Evolutionary conservation across 768 basidiomycete species (phyloP), one percentile per base, ranked within the genome.

Genomic region (Fibroporia radiculosa): DNA sequence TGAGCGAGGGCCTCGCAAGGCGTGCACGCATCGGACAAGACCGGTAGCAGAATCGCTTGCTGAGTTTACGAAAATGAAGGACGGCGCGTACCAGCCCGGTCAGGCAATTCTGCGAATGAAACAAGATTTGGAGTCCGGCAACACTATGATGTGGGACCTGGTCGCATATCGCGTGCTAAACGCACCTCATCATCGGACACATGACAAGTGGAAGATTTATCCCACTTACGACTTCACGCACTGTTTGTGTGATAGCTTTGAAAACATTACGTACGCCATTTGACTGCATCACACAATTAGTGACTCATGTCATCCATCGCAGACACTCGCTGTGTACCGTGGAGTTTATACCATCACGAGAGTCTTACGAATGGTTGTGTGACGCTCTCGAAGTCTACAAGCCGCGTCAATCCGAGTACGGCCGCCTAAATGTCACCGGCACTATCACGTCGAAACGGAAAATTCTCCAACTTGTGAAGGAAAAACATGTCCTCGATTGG

Each of bases 61-160:
- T 3, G 93, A 96, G 60, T 98, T 99, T 56, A 79, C 87, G 65
- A 80, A 74, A 46, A 99, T 99, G 96, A 88, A 82, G 65, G 72
- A 82, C 44, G 96, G 96, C 7, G 73, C 81, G 50, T 98, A 95
- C 64, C 73, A 79, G 42, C 92, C 92, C 42, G 93, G 95, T 55
- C 86, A 93, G 63, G 93, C 90, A 28, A 88, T 85, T 51, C 66
- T 99, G 39, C 80, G 96, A 28, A 98, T 99, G 96, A 99, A 99
- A 67, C 90, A 93, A 67, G 90, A 98, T 60, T 67, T 98, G 22
- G 72, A 78, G 36, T 88, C 90, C 48, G 84, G 86, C 11, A 99
- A 98, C 63, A 95, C 95, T 10, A 92, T 93, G 66, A 97, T 99
- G 96, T 99, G 96, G 96, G 96, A 99, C 67, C 66, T 96, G 44